A percentile compares a stretch with the other conserved stretches of the same genome.
Conservation (phyloP, 2,329 filamentous ascomycete species). For the Mariannaea sp. region DNA sequence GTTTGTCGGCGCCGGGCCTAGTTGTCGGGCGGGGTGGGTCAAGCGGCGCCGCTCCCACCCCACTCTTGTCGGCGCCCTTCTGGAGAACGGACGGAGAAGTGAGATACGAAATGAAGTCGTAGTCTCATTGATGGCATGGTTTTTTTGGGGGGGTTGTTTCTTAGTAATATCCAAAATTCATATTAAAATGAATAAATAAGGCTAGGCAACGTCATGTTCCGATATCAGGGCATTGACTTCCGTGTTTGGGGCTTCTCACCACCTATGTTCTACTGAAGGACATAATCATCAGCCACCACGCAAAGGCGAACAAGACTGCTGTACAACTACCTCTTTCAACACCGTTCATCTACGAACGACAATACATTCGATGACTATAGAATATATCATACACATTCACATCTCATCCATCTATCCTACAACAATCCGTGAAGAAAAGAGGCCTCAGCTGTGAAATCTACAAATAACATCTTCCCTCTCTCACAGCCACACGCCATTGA, state of each 20-base stretch:
- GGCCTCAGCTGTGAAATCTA: not conserved
- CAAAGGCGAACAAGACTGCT: too few relatives aligned
- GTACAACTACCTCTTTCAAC: too few relatives aligned
- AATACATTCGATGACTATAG: not conserved
- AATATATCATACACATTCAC: not conserved
- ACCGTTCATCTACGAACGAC: too few relatives aligned
- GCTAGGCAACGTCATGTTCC: too few relatives aligned
- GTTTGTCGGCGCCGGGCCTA: constrained; percentile 5
- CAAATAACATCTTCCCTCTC: not conserved
- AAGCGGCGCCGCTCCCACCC: constrained; percentile 2
- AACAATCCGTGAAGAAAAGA: not conserved
- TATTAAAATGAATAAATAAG: too few relatives aligned
- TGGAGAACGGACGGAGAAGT: not conserved
- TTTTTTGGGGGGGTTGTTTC: too few relatives aligned
- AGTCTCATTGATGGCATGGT: not conserved
- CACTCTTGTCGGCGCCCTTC: not conserved
- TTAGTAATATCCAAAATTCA: too few relatives aligned
- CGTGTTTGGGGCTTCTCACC: too few relatives aligned
- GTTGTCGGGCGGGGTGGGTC: too few relatives aligned
- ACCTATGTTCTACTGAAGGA: too few relatives aligned
- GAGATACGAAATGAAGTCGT: not conserved
- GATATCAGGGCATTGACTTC: too few relatives aligned
- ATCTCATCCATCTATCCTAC: not conserved
- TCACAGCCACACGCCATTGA: constrained; percentile 32
- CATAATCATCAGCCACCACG: not conserved